Conservation (phyloP, 805 yeast species). For the Wickerhamomyces strasburgensis region DNA sequence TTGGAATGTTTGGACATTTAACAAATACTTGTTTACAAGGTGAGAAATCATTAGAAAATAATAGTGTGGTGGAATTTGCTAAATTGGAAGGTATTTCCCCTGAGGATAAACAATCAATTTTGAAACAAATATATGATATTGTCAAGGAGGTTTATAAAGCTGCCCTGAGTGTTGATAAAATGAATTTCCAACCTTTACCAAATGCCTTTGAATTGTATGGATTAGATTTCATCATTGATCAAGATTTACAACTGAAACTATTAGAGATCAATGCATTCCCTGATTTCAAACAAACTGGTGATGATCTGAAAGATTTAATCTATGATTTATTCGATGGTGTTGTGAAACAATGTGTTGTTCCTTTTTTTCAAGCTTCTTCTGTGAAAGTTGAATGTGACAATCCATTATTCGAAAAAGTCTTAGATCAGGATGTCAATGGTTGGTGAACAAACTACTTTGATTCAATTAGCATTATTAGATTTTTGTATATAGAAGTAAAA, state of each 20-base stretch:
- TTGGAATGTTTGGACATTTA: constrained; percentile 55
- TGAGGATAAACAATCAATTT: constrained; percentile 37
- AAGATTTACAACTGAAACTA: constrained; percentile 47
- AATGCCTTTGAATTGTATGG: constrained; percentile 89
- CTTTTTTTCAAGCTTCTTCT: constrained; percentile 40
- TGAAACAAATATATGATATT: constrained; percentile 51
- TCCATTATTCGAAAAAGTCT: constrained; percentile 34
- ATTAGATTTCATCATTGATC: constrained; percentile 75
- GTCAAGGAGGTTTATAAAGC: constrained; percentile 74
- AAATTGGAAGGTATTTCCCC: constrained; percentile 39
- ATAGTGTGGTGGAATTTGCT: constrained; percentile 62
- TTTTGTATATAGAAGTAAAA: neutral
- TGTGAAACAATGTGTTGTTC: constrained; percentile 43
- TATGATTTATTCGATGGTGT: constrained; percentile 59
- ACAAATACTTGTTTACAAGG: constrained; percentile 92
- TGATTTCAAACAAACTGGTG: constrained; percentile 95
- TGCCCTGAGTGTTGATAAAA: constrained; percentile 72
- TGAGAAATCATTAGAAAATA: constrained; percentile 32
- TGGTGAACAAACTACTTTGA: too few relatives aligned
- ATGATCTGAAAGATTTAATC: constrained; percentile 59
- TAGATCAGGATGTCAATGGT: constrained; percentile 30
- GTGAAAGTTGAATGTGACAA: constrained; percentile 7
- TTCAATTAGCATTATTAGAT: too few relatives aligned
- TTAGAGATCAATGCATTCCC: constrained; percentile 93
- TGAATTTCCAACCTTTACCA: constrained; percentile 76